Conservation (phyloP, 768 basidiomycete genomes). For the Nidula microcarpa region DNA sequence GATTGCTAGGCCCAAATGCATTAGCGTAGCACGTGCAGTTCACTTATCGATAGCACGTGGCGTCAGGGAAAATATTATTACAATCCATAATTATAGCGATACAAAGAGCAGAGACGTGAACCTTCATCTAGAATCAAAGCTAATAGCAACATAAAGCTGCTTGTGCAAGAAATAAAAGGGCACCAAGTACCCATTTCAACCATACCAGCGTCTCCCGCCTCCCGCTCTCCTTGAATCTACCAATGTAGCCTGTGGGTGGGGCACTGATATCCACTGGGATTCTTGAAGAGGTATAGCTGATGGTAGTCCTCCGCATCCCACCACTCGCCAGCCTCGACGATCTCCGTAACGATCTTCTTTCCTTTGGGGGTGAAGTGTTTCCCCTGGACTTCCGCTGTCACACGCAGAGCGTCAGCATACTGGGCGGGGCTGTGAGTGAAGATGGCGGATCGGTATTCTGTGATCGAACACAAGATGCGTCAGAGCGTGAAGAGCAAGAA, state of each 20-base stretch:
- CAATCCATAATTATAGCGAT: too few species aligned
- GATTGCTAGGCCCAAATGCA: too few species aligned
- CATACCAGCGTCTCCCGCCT: too few species aligned
- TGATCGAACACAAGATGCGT: background rate
- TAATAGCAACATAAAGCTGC: too few species aligned
- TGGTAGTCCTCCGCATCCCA: conserved; percentile 83
- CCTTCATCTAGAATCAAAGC: too few species aligned
- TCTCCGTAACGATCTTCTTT: conserved; percentile 75
- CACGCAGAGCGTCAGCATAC: conserved; percentile 60
- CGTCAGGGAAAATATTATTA: too few species aligned
- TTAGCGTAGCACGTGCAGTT: too few species aligned
- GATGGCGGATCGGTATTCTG: conserved; percentile 93
- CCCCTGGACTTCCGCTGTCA: conserved; percentile 80
- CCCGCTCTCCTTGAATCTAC: conserved; percentile 29
- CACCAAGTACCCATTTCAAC: too few species aligned
- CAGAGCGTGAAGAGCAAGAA: background rate
- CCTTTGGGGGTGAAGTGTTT: conserved; percentile 77
- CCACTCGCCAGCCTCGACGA: conserved; percentile 70
- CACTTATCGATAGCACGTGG: too few species aligned
- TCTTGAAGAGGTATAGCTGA: conserved; percentile 79
- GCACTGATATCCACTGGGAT: conserved; percentile 89
- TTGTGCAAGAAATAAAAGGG: too few species aligned
- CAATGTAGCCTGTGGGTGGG: conserved; percentile 85
- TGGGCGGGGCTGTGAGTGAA: conserved; percentile 80
- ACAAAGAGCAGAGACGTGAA: too few species aligned